phyloP scores from a whole-genome alignment of 345 rosid species.

The Eucalyptus sideroxylon region DNA sequence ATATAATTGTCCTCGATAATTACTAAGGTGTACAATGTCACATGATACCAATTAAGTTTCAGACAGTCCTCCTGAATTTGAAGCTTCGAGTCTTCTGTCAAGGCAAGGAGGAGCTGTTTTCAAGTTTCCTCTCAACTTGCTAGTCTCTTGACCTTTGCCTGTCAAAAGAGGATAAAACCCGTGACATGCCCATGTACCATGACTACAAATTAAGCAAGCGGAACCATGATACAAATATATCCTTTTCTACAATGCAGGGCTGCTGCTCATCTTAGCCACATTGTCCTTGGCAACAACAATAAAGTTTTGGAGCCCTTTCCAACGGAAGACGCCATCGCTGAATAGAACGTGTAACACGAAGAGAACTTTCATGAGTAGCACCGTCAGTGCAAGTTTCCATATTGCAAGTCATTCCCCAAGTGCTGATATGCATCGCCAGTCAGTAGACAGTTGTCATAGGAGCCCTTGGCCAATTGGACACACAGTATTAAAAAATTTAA shows the following conservation, averaged over 20 bases:
- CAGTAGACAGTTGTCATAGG: not conserved
- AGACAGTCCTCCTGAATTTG: too few species aligned
- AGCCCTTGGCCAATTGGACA: not conserved
- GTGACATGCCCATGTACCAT: too few species aligned
- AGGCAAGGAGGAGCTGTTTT: too few species aligned
- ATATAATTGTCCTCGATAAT: too few species aligned
- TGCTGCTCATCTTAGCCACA: conserved; percentile 85
- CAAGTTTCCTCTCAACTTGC: too few species aligned
- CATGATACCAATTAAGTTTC: too few species aligned
- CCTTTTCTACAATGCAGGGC: conserved; percentile 53
- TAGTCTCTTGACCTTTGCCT: too few species aligned
- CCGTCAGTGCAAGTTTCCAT: not conserved
- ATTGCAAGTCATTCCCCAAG: not conserved
- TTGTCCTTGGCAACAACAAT: conserved; percentile 91
- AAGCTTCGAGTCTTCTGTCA: too few species aligned
- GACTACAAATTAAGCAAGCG: too few species aligned
- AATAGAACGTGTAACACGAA: conserved; percentile 49
- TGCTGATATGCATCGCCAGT: not conserved
- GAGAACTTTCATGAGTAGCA: not conserved
- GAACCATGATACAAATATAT: conserved; percentile 20
- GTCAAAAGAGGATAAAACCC: too few species aligned
- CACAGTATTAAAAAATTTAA: not conserved
- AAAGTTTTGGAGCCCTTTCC: conserved; percentile 91
- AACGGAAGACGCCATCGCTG: conserved; percentile 80
- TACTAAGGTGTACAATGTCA: too few species aligned